These are phyloP conservation scores for Leccinum arenicola DNA, from an alignment of 768 basidiomycete species.

Conservation along the genomic window DNA sequence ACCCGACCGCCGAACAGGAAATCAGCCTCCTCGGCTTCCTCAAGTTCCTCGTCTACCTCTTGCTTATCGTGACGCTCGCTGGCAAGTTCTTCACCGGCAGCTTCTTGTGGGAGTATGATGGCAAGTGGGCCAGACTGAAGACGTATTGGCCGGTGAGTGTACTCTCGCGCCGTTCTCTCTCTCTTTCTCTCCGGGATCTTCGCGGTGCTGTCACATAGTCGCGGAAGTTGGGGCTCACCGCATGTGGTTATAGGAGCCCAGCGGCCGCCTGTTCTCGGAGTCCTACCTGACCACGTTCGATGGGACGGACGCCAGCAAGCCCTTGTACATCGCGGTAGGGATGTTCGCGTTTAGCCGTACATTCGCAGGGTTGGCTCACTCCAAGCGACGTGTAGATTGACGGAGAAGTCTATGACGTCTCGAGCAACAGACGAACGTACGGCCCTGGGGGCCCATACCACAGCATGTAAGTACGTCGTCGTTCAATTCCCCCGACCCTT, in stretches of 20 bases:
- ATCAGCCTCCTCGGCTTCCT: conserved; percentile 62
- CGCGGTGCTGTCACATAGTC: neutral
- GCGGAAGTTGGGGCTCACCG: neutral
- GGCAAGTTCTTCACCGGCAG: conserved; percentile 88
- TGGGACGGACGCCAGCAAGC: conserved; percentile 59
- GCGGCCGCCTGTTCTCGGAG: conserved; percentile 76
- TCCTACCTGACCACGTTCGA: conserved; percentile 61
- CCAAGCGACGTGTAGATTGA: conserved; percentile 60
- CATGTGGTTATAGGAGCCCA: conserved; percentile 37
- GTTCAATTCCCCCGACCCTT: neutral
- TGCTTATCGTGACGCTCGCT: conserved; percentile 54
- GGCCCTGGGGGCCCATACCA: conserved; percentile 87
- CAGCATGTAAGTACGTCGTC: conserved; percentile 46
- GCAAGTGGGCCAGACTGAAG: conserved; percentile 58
- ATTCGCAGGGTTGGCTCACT: conserved; percentile 3
- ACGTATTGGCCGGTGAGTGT: conserved; percentile 61
- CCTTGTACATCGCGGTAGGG: conserved; percentile 80
- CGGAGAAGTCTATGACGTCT: conserved; percentile 91
- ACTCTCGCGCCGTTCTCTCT: neutral
- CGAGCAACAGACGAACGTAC: conserved; percentile 70
- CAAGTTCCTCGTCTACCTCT: conserved; percentile 61
- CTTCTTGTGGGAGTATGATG: conserved; percentile 79
- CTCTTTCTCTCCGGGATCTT: neutral
- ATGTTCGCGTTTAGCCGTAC: conserved; percentile 24
- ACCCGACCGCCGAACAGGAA: conserved; percentile 69